Conservation (phyloP, 352 stramenopile genomes). For the Aphanomyces invadans region DNA sequence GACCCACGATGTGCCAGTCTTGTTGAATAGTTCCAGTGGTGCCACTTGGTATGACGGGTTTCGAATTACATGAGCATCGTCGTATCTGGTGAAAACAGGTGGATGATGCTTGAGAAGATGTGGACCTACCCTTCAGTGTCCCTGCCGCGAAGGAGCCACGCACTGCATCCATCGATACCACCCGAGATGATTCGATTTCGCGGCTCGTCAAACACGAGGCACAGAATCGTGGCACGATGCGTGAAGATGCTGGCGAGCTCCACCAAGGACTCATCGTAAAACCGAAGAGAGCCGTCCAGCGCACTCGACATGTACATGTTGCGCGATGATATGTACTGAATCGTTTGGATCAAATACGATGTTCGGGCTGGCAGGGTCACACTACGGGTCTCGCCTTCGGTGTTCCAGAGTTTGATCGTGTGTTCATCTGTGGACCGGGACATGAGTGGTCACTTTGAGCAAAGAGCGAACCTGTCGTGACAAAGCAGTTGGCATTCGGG, state of each 20-base stretch:
- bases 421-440: constrained; percentile 37
- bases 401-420: constrained; percentile 15
- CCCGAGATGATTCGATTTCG: constrained; percentile 50
- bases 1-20: constrained; percentile 34
- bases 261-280: constrained; percentile 51
- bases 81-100: not conserved
- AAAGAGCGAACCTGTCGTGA: constrained; percentile 28
- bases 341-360: constrained; percentile 47
- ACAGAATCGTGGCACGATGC: constrained; percentile 41
- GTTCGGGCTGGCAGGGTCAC: constrained; percentile 53
- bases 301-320: constrained; percentile 57
- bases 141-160: constrained; percentile 52
- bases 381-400: constrained; percentile 33
- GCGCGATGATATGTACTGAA: constrained; percentile 47
- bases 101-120: not conserved
- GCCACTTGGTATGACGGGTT: constrained; percentile 24
- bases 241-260: constrained; percentile 51
- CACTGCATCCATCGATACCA: constrained; percentile 51
- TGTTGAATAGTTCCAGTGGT: constrained; percentile 9
- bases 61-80: constrained; percentile 12
- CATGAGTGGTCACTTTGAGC: constrained; percentile 33
- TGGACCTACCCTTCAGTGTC: constrained; percentile 17
- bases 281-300: constrained; percentile 50
- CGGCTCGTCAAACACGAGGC: constrained; percentile 43
- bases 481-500: constrained; percentile 52